Base-by-base conservation (phyloP, 768 basidiomycete genomes). In the Roridomyces roridus region DNA sequence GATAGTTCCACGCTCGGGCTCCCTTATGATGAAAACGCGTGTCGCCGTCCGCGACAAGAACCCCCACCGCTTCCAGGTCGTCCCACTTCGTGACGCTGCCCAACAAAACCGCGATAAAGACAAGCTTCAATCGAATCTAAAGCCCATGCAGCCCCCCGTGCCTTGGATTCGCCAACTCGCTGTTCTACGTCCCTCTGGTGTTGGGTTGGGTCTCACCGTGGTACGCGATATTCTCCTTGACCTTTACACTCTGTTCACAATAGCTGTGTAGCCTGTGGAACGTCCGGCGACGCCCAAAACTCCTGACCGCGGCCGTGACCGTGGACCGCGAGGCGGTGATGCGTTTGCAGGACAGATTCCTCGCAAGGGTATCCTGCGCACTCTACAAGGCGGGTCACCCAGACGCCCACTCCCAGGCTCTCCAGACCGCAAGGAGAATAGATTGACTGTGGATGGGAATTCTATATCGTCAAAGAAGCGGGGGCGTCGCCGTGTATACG, bases 1-100 rank as follows among this genome's bases (percentile, higher is more conserved):
- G 5, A 29, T 5, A 24, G 47, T 59, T 7, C 54, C 59, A 23
- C 57, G 49, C 54, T 62, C 60, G 5, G 36, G 55, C 21, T 57
- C 56, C n/a, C 62, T 77, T 39, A 78, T 68, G 43, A 80, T 79
- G 79, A 76, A 75, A 66, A 79, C 79, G 23, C 73, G 76, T 21
- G 70, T 81, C 37, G 75, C 78, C 37, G 74, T 80, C 28, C 77
- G 77, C 17, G 77, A 80, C 55, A 72, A 70, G 53, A 74, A 68
- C 4, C 75, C 77, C 23, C 79, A 80, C 46, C 71, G 76, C 20
- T 79, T 80, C 51, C 78, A 79, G 56, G 69, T 80, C 18, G 67
- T 80, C 26, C 74, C 77, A 14, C 70, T 79, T 28, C 72, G 73
- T 50, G 76, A 80, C 36, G 72, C 67, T 25, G 55, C 65, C 20